Evolutionary conservation across 208 protist genomes (phyloP).

Genomic region (Strigomonas galati): DNA sequence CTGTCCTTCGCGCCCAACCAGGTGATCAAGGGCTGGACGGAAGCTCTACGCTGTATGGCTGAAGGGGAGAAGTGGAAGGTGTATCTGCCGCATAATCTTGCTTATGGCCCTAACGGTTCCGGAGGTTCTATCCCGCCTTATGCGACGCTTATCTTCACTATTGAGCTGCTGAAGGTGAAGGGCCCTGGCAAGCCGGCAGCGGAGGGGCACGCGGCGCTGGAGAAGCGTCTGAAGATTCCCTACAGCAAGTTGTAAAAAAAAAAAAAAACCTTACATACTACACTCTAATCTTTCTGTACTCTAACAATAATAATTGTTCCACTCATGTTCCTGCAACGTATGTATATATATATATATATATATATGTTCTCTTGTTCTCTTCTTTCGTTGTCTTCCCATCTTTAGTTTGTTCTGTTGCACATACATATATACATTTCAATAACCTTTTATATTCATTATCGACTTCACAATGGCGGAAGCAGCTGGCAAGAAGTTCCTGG

Average conservation of each 20-base stretch:
- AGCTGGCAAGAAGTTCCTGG: slow-evolving; percentile 42
- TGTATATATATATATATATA: slow-evolving; percentile 30
- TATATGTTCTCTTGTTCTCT: slow-evolving; percentile 19
- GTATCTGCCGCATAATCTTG: slow-evolving; percentile 67
- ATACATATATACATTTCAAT: background rate
- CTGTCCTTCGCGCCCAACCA: slow-evolving; percentile 60
- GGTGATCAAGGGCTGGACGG: slow-evolving; percentile 83
- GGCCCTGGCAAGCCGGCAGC: slow-evolving; percentile 51
- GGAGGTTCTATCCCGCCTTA: slow-evolving; percentile 59
- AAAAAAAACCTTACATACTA: too few species aligned
- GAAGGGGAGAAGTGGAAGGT: slow-evolving; percentile 86
- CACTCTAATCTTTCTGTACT: too few species aligned
- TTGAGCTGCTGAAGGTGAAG: slow-evolving; percentile 67
- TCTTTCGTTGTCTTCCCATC: slow-evolving; percentile 8
- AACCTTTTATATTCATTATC: background rate
- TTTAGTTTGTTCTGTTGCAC: slow-evolving; percentile 9
- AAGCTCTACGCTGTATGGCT: slow-evolving; percentile 84
- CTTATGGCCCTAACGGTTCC: slow-evolving; percentile 66
- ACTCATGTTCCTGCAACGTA: slow-evolving; percentile 5
- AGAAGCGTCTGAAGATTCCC: too few species aligned
- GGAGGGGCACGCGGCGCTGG: slow-evolving; percentile 43
- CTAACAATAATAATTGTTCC: background rate
- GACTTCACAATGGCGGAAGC: slow-evolving; percentile 5
- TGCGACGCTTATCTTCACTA: slow-evolving; percentile 74
- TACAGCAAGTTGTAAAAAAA: too few species aligned